Evolutionary conservation across 768 basidiomycete genomes (phyloP), one percentile per base, ranked within the genome.

Genomic region (Fomitopsis pulvina): DNA sequence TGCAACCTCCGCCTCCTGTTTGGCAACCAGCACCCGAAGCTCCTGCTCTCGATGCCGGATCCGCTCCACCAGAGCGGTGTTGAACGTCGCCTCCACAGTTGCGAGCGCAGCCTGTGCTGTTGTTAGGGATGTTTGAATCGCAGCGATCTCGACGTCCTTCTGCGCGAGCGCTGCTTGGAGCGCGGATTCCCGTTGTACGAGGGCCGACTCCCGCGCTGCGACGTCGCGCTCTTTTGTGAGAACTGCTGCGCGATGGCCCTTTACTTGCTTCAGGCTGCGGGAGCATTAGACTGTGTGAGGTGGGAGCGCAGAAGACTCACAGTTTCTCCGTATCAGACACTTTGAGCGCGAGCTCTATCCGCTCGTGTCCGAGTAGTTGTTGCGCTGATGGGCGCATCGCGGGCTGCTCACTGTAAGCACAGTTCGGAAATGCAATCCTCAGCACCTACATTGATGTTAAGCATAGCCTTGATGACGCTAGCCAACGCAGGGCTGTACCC

Each of bases 361-460:
- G 78, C 59, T 92, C 89, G 53, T 89, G 84, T 58, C 87, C 85
- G 14, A 92, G 77, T 8, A 92, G 76, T 61, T 89, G 87, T 7
- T 80, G 75, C 0, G 87, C 86, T 0, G 87, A 90, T 1, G 89
- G 90, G 32, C 90, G 79, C 85, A 89, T 87, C 1, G 87, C 87
- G 3, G 90, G 90, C 88, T 92, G 42, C 30, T 26, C 22, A 16
- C 21, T 20, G 2, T 22, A 26, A 29, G n/a, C 25, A 32, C 6
- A 21, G 38, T 11, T 14, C 16, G 27, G 34, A 28, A 48, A 48
- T n/a, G 16, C 9, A 30, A 32, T 27, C 39, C 37, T 16, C 57
- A 65, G 57, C 83, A 61, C 76, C 57, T 60, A 92, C 91, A 59
- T 91, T 91, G 12, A 91, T 71, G 63, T 83, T 89, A 14, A 93